Evolutionary conservation across 2,329 filamentous ascomycete species (phyloP).

Genomic region (Aspergillus eucalypticola): DNA sequence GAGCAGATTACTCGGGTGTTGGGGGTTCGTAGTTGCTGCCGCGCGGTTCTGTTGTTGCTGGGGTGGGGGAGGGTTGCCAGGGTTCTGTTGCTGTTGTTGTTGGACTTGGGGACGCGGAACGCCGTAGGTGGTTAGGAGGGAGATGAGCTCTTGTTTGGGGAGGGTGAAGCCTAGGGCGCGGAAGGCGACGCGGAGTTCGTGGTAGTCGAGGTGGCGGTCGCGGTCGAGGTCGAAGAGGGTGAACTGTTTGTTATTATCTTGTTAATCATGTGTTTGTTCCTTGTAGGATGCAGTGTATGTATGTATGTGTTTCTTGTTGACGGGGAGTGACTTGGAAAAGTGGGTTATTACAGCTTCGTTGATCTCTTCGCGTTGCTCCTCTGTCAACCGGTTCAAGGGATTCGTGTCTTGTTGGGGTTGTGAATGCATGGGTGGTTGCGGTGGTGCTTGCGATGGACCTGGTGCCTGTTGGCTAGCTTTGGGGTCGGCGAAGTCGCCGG

Average conservation of each 20-base stretch:
- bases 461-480: constrained; percentile 31
- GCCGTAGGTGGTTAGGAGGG: constrained; percentile 78
- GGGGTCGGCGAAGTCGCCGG: constrained; percentile 29
- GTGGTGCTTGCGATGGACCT: background rate
- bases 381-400: constrained; percentile 63
- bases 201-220: constrained; percentile 91
- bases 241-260: constrained; percentile 59
- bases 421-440: constrained; percentile 27
- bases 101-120: constrained; percentile 63
- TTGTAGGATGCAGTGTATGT: background rate
- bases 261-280: background rate
- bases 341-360: constrained; percentile 71
- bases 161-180: constrained; percentile 94
- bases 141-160: constrained; percentile 79
- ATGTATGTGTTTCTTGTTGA: too few relatives aligned
- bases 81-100: constrained; percentile 33
- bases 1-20: constrained; percentile 66
- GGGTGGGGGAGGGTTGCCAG: constrained; percentile 36
- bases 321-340: background rate
- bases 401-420: constrained; percentile 48
- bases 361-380: constrained; percentile 91
- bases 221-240: constrained; percentile 96
- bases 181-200: constrained; percentile 95
- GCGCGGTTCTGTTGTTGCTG: constrained; percentile 36
- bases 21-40: constrained; percentile 48